These are phyloP conservation scores for Stromatinia cepivora DNA, from an alignment of 2,329 filamentous ascomycete genomes.

Conservation along the genomic window DNA sequence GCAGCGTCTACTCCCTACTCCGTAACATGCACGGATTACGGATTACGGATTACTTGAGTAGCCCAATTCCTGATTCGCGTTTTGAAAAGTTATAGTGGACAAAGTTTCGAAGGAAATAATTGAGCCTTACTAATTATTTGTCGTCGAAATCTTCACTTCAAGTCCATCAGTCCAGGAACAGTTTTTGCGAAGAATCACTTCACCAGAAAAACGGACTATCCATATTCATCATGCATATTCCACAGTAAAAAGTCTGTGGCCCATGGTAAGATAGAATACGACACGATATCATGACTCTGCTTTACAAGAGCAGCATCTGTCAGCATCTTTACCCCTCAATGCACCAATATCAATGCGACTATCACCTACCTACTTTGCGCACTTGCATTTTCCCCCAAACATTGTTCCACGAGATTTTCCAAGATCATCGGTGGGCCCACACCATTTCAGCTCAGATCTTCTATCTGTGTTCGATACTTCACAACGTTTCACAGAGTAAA, in stretches of 20 bases:
- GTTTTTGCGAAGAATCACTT: too few relatives aligned
- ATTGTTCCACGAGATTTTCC: not conserved
- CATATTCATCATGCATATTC: not conserved
- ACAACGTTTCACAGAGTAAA: not conserved
- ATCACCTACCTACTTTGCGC: not conserved
- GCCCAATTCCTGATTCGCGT: too few relatives aligned
- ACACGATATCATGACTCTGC: not conserved
- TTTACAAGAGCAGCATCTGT: not conserved
- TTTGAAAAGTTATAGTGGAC: not conserved
- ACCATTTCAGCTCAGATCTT: not conserved
- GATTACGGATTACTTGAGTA: not conserved
- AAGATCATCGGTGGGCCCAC: not conserved
- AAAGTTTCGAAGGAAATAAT: not conserved
- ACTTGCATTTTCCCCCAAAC: not conserved
- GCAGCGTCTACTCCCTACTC: not conserved
- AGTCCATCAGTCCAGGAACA: too few relatives aligned
- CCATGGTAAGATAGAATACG: too few relatives aligned
- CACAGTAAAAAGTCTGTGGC: not conserved
- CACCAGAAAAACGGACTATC: too few relatives aligned
- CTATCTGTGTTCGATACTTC: not conserved
- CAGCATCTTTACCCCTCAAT: slow-evolving; percentile 8
- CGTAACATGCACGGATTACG: not conserved
- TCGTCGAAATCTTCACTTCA: not conserved
- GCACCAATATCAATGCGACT: not conserved
- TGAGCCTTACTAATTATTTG: not conserved